Evolutionary conservation across 2,329 filamentous ascomycete genomes (phyloP).

Genomic region (Neonectria faginata): DNA sequence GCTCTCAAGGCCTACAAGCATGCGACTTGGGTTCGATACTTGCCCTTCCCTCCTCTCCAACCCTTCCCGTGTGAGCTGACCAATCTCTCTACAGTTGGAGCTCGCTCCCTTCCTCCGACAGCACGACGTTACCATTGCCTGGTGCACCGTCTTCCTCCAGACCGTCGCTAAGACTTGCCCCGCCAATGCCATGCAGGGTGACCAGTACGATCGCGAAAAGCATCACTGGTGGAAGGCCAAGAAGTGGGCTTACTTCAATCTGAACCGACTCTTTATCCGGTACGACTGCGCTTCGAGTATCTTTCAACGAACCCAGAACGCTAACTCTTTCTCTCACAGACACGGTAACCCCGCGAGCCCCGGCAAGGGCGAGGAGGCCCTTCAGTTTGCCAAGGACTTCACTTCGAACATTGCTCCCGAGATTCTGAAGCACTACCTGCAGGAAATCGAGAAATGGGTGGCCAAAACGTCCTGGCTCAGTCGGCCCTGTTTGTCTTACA

Average conservation of each 20-base stretch:
- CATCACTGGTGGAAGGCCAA: constrained; percentile 99
- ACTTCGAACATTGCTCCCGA: constrained; percentile 92
- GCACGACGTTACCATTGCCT: constrained; percentile 87
- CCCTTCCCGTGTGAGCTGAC: constrained; percentile 35
- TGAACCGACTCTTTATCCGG: constrained; percentile 95
- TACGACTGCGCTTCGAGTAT: constrained; percentile 53
- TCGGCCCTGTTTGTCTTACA: constrained; percentile 93
- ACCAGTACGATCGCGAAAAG: constrained; percentile 84
- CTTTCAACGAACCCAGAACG: neutral
- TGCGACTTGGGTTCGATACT: constrained; percentile 81
- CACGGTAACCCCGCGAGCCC: constrained; percentile 89
- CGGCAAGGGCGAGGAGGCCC: constrained; percentile 79
- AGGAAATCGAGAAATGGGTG: constrained; percentile 98
- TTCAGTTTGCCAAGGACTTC: constrained; percentile 89
- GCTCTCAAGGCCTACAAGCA: constrained; percentile 98
- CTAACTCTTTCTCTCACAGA: constrained; percentile 58
- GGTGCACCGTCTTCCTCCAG: constrained; percentile 94
- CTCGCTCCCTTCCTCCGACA: constrained; percentile 82
- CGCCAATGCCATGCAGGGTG: constrained; percentile 84
- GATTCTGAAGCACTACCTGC: constrained; percentile 93
- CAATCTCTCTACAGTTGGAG: constrained; percentile 75
- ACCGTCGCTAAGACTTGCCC: constrained; percentile 89
- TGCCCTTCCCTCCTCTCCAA: constrained; percentile 1
- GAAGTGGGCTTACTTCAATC: constrained; percentile 99
- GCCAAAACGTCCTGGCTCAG: constrained; percentile 94